These are phyloP conservation scores for Paramarasmius palmivorus DNA, from an alignment of 1,284 basidiomycete species.

Conservation along the genomic window DNA sequence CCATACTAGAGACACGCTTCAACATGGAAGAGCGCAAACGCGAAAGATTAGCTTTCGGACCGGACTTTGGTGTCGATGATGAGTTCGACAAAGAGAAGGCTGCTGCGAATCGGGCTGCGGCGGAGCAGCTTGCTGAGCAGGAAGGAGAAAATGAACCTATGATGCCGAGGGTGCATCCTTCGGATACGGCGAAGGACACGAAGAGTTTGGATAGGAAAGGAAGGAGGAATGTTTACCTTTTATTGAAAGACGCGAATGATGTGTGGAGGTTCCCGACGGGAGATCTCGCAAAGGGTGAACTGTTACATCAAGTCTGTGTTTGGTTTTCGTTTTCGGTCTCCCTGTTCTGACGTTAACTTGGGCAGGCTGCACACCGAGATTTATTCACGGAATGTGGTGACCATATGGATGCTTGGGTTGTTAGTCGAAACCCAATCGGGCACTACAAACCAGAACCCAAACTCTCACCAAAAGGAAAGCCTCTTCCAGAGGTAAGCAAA, in stretches of 20 bases:
- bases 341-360: constrained; percentile 11
- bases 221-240: constrained; percentile 84
- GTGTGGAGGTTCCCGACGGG: constrained; percentile 85
- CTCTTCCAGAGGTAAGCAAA: constrained; percentile 34
- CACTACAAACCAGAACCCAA: constrained; percentile 30
- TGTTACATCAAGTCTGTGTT: constrained; percentile 62
- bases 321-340: background rate
- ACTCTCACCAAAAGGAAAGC: constrained; percentile 23
- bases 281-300: constrained; percentile 58
- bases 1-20: constrained; percentile 83
- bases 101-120: constrained; percentile 49
- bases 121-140: constrained; percentile 63
- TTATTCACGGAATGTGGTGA: constrained; percentile 67
- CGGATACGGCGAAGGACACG: constrained; percentile 63
- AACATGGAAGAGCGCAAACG: constrained; percentile 69
- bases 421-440: constrained; percentile 74
- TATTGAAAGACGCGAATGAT: constrained; percentile 64
- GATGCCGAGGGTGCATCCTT: constrained; percentile 58
- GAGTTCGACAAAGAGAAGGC: constrained; percentile 41
- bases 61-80: constrained; percentile 46
- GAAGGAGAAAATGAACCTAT: constrained; percentile 65
- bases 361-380: constrained; percentile 69
- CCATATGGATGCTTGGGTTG: constrained; percentile 82
- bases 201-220: constrained; percentile 81
- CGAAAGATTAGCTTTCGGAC: constrained; percentile 72